A percentile compares a stretch with the other conserved stretches of the same genome.
These are phyloP conservation scores for Grosmannia serpens DNA, from an alignment of 2,329 filamentous ascomycete genomes.

Conservation along the genomic window DNA sequence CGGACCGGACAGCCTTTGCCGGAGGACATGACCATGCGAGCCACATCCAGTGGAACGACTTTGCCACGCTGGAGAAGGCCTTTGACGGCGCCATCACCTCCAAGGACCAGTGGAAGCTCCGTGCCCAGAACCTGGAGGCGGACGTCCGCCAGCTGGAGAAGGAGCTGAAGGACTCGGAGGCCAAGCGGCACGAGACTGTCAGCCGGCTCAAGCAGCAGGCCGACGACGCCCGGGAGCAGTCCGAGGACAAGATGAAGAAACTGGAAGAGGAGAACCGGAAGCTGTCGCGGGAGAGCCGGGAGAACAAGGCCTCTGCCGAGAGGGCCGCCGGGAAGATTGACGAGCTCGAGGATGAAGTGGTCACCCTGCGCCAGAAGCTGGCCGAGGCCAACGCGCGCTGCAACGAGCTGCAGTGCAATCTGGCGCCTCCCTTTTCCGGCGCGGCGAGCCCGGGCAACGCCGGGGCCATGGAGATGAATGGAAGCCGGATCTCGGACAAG, in stretches of 20 bases:
- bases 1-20: conserved; percentile 6
- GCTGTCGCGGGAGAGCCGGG: conserved; percentile 2
- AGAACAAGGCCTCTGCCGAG: not conserved
- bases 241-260: conserved; percentile 14
- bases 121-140: conserved; percentile 14
- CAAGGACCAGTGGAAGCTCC: conserved; percentile 16
- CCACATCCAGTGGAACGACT: conserved; percentile 14
- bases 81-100: conserved; percentile 13
- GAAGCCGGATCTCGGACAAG: not conserved
- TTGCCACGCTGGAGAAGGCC: conserved; percentile 18
- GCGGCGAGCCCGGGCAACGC: conserved; percentile 3
- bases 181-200: conserved; percentile 11
- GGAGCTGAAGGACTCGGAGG: conserved; percentile 11
- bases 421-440: conserved; percentile 11
- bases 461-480: not conserved
- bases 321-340: conserved; percentile 4
- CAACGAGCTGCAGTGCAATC: conserved; percentile 15
- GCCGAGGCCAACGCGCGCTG: conserved; percentile 14
- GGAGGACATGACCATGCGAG: conserved; percentile 11
- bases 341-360: conserved; percentile 10
- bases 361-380: conserved; percentile 13
- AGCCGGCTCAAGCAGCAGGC: conserved; percentile 17
- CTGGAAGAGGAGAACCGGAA: conserved; percentile 4
- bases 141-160: conserved; percentile 11
- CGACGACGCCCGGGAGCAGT: conserved; percentile 12